These are phyloP conservation scores for Aaosphaeria pasadenensis DNA, from an alignment of 2,329 filamentous ascomycete species.

Conservation along the genomic window DNA sequence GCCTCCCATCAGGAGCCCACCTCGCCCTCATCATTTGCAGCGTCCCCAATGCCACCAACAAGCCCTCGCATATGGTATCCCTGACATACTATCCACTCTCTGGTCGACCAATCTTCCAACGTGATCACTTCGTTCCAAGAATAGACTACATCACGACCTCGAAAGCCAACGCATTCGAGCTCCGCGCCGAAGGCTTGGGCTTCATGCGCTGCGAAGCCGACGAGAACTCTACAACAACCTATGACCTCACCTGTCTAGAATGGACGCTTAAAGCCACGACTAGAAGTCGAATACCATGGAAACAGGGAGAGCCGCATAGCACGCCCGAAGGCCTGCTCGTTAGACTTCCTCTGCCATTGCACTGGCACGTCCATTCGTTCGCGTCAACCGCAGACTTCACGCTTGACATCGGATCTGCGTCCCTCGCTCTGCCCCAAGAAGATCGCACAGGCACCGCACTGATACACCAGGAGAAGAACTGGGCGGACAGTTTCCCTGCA, in stretches of 20 bases:
- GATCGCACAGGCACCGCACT: constrained; percentile 33
- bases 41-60: constrained; percentile 40
- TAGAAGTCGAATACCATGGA: constrained; percentile 39
- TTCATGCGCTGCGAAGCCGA: constrained; percentile 35
- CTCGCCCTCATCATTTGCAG: constrained; percentile 48
- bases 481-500: constrained; percentile 46
- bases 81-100: constrained; percentile 48
- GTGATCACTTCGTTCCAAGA: constrained; percentile 42
- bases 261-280: constrained; percentile 43
- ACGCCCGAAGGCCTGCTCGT: constrained; percentile 49
- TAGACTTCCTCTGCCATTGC: constrained; percentile 46
- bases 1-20: constrained; percentile 44
- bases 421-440: constrained; percentile 13
- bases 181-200: constrained; percentile 40
- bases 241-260: constrained; percentile 24
- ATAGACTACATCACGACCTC: constrained; percentile 33
- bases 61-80: constrained; percentile 44
- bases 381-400: constrained; percentile 39
- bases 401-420: constrained; percentile 33
- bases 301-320: constrained; percentile 8
- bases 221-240: constrained; percentile 34
- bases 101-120: constrained; percentile 35
- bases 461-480: constrained; percentile 53
- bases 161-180: constrained; percentile 36
- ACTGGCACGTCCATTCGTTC: constrained; percentile 52